phyloP scores from a whole-genome alignment of 805 yeast genomes.

The Kurtzmaniella fragi region DNA sequence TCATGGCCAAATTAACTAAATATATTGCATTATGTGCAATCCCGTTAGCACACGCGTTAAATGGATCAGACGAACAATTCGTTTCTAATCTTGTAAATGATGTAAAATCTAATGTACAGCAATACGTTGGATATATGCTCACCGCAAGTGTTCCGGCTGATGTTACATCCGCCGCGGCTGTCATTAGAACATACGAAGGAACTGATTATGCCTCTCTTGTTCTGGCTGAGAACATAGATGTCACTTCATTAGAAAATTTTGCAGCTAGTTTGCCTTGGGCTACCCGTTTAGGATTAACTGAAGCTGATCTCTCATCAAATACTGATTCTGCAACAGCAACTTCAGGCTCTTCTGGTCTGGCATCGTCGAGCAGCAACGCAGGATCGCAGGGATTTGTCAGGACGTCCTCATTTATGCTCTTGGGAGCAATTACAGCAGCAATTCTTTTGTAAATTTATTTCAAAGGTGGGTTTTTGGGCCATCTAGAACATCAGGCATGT shows the following conservation, averaged over 20 bases:
- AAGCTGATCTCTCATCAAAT: no score
- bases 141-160: slow-evolving; percentile 1
- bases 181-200: slow-evolving; percentile 1
- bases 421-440: no score
- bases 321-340: no score
- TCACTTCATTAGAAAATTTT: slow-evolving; percentile 6
- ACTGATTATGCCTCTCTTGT: slow-evolving; percentile 1
- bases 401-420: no score
- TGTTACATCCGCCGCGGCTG: background rate
- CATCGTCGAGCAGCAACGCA: no score
- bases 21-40: no score
- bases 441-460: background rate
- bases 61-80: slow-evolving; percentile 6
- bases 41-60: background rate
- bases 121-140: slow-evolving; percentile 5
- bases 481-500: no score
- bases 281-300: background rate
- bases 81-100: slow-evolving; percentile 10
- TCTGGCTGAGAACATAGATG: slow-evolving; percentile 5
- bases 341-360: no score
- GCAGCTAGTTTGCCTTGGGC: slow-evolving; percentile 11
- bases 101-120: slow-evolving; percentile 6
- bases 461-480: background rate
- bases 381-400: no score
- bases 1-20: no score